Base-by-base conservation (phyloP, 768 basidiomycete genomes). In the Xerocomus potaroensis region DNA sequence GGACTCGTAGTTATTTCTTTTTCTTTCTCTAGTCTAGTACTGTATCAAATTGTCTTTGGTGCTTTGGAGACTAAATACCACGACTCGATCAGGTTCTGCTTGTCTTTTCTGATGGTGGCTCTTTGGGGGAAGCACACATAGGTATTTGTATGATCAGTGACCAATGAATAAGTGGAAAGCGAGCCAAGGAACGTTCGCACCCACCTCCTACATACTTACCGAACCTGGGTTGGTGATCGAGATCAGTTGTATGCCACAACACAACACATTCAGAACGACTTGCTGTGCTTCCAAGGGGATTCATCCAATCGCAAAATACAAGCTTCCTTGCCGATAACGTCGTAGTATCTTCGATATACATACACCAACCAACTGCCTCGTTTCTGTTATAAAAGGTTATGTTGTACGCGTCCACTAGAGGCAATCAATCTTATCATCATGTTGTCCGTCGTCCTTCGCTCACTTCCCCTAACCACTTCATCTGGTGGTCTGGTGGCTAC, bases 21-120 rank as follows among this genome's bases (percentile, higher is more conserved):
- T 31, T 40, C 19, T 43, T 26, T 38, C 45, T 41, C 36, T 49
- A n/a, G 49, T 18, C 45, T 49, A 24, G 41, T 34, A 45, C n/a
- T 41, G 49, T 54, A 47, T 53, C 42, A 47, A 41, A 45, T 43
- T 47, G 48, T 38, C 22, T 38, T 42, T 37, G 40, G 49, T 54
- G 32, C 47, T 12, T 29, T 33, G 32, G 43, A 27, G 46, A 34
- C 48, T 53, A 51, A 54, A 57, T 50, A 54, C 48, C 47, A 38
- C 45, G 52, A 43, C 47, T 42, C 16, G 52, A 45, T 40, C 43
- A 32, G 47, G 48, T 45, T 50, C 35, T 39, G 24, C 34, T 15
- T 14, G 44, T 39, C 37, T 43, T 46, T n/a, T 57, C 46, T 49
- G 49, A 51, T 43, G 42, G 10, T 16, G 49, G 16, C 26, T 40